Conservation (phyloP, 768 basidiomycete genomes). For the Pluteus cervinus region DNA sequence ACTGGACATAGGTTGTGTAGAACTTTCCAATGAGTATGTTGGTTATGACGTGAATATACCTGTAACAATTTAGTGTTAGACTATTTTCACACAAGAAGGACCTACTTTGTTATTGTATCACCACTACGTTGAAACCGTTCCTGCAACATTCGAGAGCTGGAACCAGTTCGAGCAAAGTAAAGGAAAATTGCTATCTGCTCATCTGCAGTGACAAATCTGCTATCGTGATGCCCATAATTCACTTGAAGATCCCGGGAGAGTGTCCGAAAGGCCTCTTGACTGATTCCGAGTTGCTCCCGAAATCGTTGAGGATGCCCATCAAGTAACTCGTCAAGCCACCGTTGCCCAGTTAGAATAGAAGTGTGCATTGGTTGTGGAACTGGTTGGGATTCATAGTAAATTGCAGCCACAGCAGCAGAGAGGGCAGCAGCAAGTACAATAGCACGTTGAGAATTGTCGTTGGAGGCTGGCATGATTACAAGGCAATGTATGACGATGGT, state of each 20-base stretch:
- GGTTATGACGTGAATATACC: conserved; percentile 13
- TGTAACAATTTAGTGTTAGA: no score
- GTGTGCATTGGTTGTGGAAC: conserved; percentile 11
- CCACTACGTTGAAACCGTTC: conserved; percentile 24
- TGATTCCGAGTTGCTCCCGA: conserved; percentile 14
- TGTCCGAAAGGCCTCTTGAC: conserved; percentile 13
- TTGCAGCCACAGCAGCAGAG: background rate
- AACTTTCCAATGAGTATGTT: conserved; percentile 13
- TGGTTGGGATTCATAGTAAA: no score
- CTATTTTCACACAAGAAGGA: conserved; percentile 1
- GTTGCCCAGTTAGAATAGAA: conserved; percentile 14
- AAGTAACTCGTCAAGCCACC: conserved; percentile 16
- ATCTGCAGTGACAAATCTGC: conserved; percentile 14
- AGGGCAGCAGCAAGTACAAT: background rate
- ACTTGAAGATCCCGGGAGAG: conserved; percentile 16
- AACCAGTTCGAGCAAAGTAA: conserved; percentile 13
- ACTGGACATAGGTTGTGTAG: conserved; percentile 15
- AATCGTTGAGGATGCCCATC: conserved; percentile 13
- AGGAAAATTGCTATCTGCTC: conserved; percentile 27
- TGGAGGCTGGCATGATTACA: background rate
- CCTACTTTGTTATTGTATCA: conserved; percentile 23
- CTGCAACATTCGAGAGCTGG: conserved; percentile 14
- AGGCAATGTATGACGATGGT: background rate
- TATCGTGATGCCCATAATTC: conserved; percentile 9
- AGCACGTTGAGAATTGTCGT: background rate